Evolutionary conservation across 1,284 basidiomycete genomes (phyloP), one percentile per base, ranked within the genome.

Genomic region (Ustilago xerochloae): DNA sequence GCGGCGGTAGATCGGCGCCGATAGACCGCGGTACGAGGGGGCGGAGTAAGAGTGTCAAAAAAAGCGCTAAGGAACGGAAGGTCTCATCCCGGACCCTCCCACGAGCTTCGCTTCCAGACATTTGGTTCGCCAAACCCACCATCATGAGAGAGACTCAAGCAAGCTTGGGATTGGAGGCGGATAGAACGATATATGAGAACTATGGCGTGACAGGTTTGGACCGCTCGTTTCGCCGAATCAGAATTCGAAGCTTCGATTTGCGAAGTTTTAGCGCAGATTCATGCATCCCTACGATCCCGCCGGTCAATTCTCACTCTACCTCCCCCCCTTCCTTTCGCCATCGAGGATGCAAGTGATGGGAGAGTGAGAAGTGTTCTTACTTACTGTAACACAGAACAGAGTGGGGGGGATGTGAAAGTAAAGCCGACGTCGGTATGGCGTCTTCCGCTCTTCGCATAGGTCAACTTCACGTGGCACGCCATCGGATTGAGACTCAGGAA

Each of bases 171-270:
- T 60, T 60, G 30, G 58, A 36, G 13, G n/a, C 2, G 15, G 39
- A 60, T 60, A 43, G 43, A 60, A 53, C 41, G 49, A 52, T 60
- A 13, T 12, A 26, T 22, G 28, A 16, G 10, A 18, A 45, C 10
- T 32, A 60, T 60, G 58, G 50, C 58, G 58, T 60, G 48, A 60
- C n/a, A n/a, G n/a, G n/a, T 50, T 5, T 36, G 6, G 12, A 13
- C 35, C 38, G 38, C n/a, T 18, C 3, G n/a, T 18, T 39, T 18
- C 38, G 38, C 38, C 38, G 38, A 39, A 4, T 39, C 7, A 20
- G 38, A 15, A 16, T 36, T 36, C 6, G 35, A 36, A 36, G 35
- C 35, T 7, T 36, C 15, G 35, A 16, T 36, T 36, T 39, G n/a
- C n/a, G n/a, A n/a, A n/a, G n/a, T n/a, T n/a, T n/a, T n/a, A n/a